Conservation (phyloP, 306 rosid species). For the Canavalia gladiata region DNA sequence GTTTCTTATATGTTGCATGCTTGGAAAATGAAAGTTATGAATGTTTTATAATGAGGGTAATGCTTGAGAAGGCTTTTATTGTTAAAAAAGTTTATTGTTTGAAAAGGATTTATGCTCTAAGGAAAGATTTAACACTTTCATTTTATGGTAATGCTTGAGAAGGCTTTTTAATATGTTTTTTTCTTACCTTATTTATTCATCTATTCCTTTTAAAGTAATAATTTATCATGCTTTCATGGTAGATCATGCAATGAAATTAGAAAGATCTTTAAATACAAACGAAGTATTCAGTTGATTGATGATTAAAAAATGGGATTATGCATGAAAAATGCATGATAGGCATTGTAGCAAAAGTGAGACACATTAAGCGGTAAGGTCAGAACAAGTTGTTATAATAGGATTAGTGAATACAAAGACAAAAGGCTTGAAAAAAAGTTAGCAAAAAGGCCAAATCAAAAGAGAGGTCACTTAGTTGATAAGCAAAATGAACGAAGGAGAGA, state of each 20-base stretch:
- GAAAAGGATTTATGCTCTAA: background rate
- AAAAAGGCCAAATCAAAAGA: slow-evolving; percentile 20
- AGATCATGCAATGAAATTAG: slow-evolving; percentile 17
- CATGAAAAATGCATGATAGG: slow-evolving; percentile 1
- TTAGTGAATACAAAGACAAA: slow-evolving; percentile 6
- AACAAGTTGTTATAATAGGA: slow-evolving; percentile 16
- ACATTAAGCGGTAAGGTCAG: slow-evolving; percentile 41
- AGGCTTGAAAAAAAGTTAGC: background rate
- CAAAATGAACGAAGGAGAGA: slow-evolving; percentile 36
- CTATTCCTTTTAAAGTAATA: background rate
- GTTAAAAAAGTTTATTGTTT: background rate
- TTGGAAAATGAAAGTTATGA: slow-evolving; percentile 34
- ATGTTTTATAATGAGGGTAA: background rate
- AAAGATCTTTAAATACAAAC: background rate
- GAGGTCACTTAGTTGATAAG: slow-evolving; percentile 64
- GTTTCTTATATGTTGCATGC: slow-evolving; percentile 21
- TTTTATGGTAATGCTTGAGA: background rate
- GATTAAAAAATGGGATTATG: slow-evolving; percentile 1
- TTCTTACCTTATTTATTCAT: background rate
- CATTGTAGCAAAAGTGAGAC: slow-evolving; percentile 1
- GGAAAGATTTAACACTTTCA: slow-evolving; percentile 17
- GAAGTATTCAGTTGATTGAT: slow-evolving; percentile 38
- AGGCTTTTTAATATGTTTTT: background rate
- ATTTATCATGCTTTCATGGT: background rate
- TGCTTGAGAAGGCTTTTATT: background rate